Percentiles rank a stretch among this genome's conserved stretches.
Evolutionary conservation across 495 filamentous ascomycete genomes (phyloP).

Genomic region (Corynascus novoguineensis): DNA sequence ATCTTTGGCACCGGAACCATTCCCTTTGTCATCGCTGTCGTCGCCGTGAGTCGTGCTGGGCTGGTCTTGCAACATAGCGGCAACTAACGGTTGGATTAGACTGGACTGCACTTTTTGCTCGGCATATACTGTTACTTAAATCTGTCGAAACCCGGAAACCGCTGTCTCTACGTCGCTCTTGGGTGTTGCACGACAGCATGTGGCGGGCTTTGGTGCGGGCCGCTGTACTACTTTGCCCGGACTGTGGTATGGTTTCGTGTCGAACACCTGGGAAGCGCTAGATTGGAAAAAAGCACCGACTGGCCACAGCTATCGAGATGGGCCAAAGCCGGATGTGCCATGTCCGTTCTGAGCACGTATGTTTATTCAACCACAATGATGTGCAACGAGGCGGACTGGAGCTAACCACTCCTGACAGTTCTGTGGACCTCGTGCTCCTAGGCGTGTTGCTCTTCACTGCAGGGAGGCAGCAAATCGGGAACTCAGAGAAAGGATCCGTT

Average conservation of each 20-base stretch:
- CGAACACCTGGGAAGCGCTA: neutral
- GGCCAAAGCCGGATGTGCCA: constrained; percentile 22
- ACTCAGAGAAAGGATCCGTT: neutral
- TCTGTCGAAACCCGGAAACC: constrained; percentile 3
- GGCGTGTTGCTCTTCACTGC: constrained; percentile 9
- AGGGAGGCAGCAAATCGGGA: neutral
- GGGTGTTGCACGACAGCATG: constrained; percentile 7
- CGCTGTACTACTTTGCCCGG: constrained; percentile 23
- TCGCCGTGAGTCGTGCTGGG: constrained; percentile 17
- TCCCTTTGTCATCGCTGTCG: constrained; percentile 21
- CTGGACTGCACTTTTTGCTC: constrained; percentile 21
- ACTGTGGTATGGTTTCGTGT: neutral
- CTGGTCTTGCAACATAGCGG: neutral
- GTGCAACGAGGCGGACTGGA: neutral
- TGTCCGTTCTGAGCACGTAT: constrained; percentile 19
- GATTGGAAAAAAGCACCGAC: neutral
- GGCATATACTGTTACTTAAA: constrained; percentile 19
- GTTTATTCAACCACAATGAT: neutral
- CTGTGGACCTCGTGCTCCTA: constrained; percentile 23
- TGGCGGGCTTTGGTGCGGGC: constrained; percentile 20
- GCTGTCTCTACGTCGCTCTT: constrained; percentile 14
- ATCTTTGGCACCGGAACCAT: constrained; percentile 16
- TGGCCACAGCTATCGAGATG: constrained; percentile 14
- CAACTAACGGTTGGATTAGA: constrained; percentile 1
- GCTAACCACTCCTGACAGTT: neutral